Base-by-base conservation (phyloP, 2,329 filamentous ascomycete species). In the Fusarium bactridioides region DNA sequence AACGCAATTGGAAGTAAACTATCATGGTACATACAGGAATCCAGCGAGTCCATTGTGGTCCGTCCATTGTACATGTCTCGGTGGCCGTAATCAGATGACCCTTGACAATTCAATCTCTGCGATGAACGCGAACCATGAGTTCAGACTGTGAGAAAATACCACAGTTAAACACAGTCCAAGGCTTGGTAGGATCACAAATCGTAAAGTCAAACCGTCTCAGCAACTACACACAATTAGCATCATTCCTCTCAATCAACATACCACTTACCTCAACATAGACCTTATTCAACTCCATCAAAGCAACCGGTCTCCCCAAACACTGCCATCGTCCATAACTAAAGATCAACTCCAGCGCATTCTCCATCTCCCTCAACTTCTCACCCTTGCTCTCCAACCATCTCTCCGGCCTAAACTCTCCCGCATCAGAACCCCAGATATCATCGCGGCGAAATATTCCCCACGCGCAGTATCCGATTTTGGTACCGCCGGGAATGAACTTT, bases 201-300 rank as follows among this genome's bases (percentile, higher is more conserved):
- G 72, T 69, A 38, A 81, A 62, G 15, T 82, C 79, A 51, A 80
- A 81, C 1, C 74, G 74, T 9, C 79, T 71, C 23, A 82, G 57
- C 5, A 82, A 61, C 80, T 82, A 5, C 1, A 9, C n/a, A 19
- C 5, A 13, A 3, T 74, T 15, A 66, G 64, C 7, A 21, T 16
- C 18, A 2, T 2, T 19, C 7, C 12, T 19, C 10, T 16, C 4
- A 7, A 18, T 12, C 2, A 13, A 1, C 3, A 4, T 21, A 2
- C 1, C 21, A 19, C 65, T 67, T 51, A 83, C 82, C 79, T 87
- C 84, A 25, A 84, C 82, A 37, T 83, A 78, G 5, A 80, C 56
- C 75, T 82, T 81, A 45, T 82, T 82, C 59, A 84, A 29, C 70
- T 84, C 82, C 72, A 85, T 80, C 13, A 80, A 56, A 2, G 83